A percentile compares a stretch with the other conserved stretches of the same genome.
Evolutionary conservation across 139 green algal genomes (phyloP).

Genomic region (Trebouxia sp.): DNA sequence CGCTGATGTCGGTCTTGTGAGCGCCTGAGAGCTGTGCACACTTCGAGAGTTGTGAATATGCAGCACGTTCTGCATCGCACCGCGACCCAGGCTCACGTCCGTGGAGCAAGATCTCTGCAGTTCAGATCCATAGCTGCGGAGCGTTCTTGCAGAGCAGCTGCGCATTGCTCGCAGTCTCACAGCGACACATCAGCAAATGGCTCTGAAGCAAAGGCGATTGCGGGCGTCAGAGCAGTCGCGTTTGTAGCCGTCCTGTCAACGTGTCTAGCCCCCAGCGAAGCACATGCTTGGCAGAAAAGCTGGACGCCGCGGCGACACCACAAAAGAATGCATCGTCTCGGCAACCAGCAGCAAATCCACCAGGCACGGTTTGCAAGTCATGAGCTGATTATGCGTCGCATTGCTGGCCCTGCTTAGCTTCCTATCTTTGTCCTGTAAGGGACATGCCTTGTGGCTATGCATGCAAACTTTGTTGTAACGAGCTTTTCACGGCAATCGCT

Average conservation of each 20-base stretch:
- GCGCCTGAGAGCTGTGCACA: too few relatives aligned
- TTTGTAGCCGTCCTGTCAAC: not conserved
- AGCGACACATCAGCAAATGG: too few relatives aligned
- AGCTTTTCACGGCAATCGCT: too few relatives aligned
- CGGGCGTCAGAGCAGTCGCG: not conserved
- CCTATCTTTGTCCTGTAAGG: too few relatives aligned
- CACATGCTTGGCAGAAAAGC: not conserved
- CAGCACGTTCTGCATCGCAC: too few relatives aligned
- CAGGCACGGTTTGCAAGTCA: too few relatives aligned
- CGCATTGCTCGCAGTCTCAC: not conserved
- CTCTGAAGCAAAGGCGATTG: not conserved
- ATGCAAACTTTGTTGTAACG: too few relatives aligned
- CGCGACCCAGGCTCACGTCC: not conserved
- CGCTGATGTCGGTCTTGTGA: not conserved
- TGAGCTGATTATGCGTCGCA: too few relatives aligned
- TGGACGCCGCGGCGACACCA: constrained; percentile 9
- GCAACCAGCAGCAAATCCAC: too few relatives aligned
- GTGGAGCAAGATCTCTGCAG: not conserved
- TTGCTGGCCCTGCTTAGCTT: too few relatives aligned
- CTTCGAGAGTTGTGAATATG: too few relatives aligned
- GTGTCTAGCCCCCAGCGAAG: not conserved
- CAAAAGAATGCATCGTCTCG: constrained; percentile 3
- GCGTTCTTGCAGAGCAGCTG: not conserved
- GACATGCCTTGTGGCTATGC: too few relatives aligned
- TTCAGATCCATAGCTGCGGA: not conserved